Conservation (phyloP, 345 rosid species). For the Pseudoturritis turrita region DNA sequence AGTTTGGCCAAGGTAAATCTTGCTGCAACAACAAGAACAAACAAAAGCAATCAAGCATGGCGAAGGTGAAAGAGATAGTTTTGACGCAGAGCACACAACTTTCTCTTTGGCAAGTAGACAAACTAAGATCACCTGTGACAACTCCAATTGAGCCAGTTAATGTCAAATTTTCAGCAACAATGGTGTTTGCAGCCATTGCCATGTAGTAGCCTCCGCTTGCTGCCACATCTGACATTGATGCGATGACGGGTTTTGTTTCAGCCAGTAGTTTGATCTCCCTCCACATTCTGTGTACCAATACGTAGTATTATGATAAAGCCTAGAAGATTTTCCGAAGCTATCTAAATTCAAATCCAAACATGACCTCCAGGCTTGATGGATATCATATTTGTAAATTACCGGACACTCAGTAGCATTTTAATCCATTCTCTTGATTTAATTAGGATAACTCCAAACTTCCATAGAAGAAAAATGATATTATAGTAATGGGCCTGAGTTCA, state of each 20-base stretch:
- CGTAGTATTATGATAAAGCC: conserved; percentile 6
- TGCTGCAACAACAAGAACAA: conserved; percentile 40
- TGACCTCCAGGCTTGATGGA: neutral
- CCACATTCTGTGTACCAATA: conserved; percentile 67
- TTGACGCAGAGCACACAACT: neutral
- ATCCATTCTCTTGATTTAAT: neutral
- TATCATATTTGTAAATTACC: neutral
- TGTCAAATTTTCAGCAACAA: conserved; percentile 78
- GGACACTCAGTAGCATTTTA: neutral
- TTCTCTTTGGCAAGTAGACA: conserved; percentile 3
- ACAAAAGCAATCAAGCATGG: conserved; percentile 3
- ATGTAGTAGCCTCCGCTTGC: conserved; percentile 98
- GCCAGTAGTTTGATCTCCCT: conserved; percentile 89
- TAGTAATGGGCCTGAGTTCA: neutral
- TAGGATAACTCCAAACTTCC: neutral
- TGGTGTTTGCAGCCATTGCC: conserved; percentile 84
- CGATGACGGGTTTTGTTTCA: conserved; percentile 75
- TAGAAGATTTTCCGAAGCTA: neutral
- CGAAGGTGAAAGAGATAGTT: neutral
- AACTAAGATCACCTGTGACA: conserved; percentile 62
- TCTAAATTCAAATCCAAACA: neutral
- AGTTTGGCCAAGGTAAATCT: conserved; percentile 79
- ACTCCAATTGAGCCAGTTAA: conserved; percentile 93
- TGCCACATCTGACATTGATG: conserved; percentile 94
- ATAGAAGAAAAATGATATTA: neutral